Base-by-base conservation (phyloP, 139 green algal genomes). In the Penium margaritaceum region DNA sequence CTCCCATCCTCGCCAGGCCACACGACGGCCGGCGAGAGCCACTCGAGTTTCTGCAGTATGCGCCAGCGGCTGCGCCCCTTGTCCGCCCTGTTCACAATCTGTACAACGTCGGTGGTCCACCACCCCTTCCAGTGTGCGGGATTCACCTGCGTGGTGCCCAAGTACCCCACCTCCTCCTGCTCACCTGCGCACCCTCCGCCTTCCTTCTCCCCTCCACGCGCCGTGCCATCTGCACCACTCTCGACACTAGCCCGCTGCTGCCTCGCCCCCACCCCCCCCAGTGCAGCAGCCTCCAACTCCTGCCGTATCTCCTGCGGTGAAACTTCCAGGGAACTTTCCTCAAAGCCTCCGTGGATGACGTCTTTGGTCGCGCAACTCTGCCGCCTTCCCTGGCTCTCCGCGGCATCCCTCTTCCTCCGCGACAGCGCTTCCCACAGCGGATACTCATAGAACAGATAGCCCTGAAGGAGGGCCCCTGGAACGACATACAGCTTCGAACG, bases 401-500 rank as follows among this genome's bases (percentile, higher is more conserved):
- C 1, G 12, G 4, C 1, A 5, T 9, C 41, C 39, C 15, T 21
- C 19, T 29, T 21, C 66, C 29, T 60, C 51, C 15, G 24, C 15
- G 24, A 24, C 24, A 73, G 30, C n/a, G 33, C 7, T 27, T 46
- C 1, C 66, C 66, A 73, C 19, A 73, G 66, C 5, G 66, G 41
- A 17, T 73, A 63, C 66, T 73, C 66, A 37, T 73, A 73, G 66
- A 73, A 73, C 33, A 73, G 19, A 32, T 54, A 73, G 17, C 66
- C 66, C 30, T 65, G 39, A n/a, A 65, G n/a, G 24, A 73, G 51
- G 21, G 68, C 47, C 7, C 15, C 30, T 27, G 35, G 37, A 5
- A 41, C n/a, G 12, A 51, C 61, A 36, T 5, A 43, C 24, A 69
- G n/a, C n/a, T n/a, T n/a, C n/a, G n/a, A n/a, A n/a, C n/a, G n/a